phyloP scores from a whole-genome alignment of 2,329 filamentous ascomycete genomes.

The Aspergillus sp. region DNA sequence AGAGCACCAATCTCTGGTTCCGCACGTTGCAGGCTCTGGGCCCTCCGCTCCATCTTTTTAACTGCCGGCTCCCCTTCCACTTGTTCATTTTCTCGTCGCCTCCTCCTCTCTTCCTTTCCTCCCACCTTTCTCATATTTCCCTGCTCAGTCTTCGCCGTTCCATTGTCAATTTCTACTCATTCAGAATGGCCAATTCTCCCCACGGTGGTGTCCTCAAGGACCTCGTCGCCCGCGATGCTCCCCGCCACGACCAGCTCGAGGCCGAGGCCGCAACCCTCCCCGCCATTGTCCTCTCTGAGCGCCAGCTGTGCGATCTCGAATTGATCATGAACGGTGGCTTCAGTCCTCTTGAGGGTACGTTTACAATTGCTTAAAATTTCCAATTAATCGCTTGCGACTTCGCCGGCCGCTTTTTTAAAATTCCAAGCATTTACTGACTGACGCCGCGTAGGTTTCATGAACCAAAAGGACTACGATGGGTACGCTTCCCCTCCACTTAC shows the following conservation, averaged over 20 bases:
- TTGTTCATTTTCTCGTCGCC: constrained; percentile 1
- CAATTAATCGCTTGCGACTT: not conserved
- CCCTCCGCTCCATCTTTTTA: constrained; percentile 13
- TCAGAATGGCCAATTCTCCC: constrained; percentile 56
- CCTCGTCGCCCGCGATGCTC: constrained; percentile 87
- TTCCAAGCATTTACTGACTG: constrained; percentile 15
- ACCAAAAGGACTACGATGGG: constrained; percentile 94
- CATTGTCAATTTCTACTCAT: constrained; percentile 3
- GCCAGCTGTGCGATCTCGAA: constrained; percentile 96
- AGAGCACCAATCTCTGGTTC: constrained; percentile 9
- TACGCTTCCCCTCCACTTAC: constrained; percentile 46
- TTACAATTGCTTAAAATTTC: constrained; percentile 5
- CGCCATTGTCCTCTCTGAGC: constrained; percentile 80
- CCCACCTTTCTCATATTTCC: not conserved
- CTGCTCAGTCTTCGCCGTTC: constrained; percentile 6
- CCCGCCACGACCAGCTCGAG: constrained; percentile 74
- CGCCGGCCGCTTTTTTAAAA: not conserved
- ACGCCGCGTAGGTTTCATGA: constrained; percentile 77
- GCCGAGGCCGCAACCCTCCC: constrained; percentile 84
- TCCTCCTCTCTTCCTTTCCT: not conserved
- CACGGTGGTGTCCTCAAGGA: constrained; percentile 97
- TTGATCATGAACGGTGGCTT: constrained; percentile 97
- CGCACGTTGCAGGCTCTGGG: not conserved
- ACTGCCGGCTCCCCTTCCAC: not conserved
- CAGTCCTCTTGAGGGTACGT: constrained; percentile 90